Percentiles rank a stretch among this genome's conserved stretches.
Conservation (phyloP, 805 yeast species). For the Suhomyces faveliae region DNA sequence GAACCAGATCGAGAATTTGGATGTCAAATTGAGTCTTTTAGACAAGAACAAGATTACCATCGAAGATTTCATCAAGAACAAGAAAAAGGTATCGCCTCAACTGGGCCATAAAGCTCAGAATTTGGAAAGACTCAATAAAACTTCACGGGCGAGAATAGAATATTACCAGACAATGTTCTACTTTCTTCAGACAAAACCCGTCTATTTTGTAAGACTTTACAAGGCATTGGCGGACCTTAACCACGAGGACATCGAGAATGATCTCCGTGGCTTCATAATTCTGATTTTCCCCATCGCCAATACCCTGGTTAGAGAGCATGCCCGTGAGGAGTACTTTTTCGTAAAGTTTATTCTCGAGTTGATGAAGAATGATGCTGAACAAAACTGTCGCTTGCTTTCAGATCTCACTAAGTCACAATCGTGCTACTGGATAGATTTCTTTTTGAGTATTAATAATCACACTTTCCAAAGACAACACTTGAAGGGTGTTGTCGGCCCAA, state of each 20-base stretch:
- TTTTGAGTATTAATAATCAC: slow-evolving; percentile 44
- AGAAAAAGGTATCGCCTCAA: slow-evolving; percentile 28
- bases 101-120: slow-evolving; percentile 18
- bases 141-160: slow-evolving; percentile 54
- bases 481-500: slow-evolving; percentile 40
- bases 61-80: slow-evolving; percentile 60
- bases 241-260: slow-evolving; percentile 10
- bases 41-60: slow-evolving; percentile 77
- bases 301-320: slow-evolving; percentile 31
- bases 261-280: slow-evolving; percentile 22
- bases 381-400: slow-evolving; percentile 25
- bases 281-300: slow-evolving; percentile 34
- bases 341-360: slow-evolving; percentile 54
- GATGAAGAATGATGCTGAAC: slow-evolving; percentile 41
- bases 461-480: slow-evolving; percentile 48
- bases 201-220: slow-evolving; percentile 61
- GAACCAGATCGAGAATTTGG: slow-evolving; percentile 69
- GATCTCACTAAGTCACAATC: slow-evolving; percentile 38
- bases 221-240: slow-evolving; percentile 21
- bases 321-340: slow-evolving; percentile 71
- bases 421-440: slow-evolving; percentile 45
- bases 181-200: slow-evolving; percentile 78
- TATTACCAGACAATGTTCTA: slow-evolving; percentile 77
- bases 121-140: slow-evolving; percentile 35
- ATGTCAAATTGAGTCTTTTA: slow-evolving; percentile 72